A percentile compares a stretch with the other conserved stretches of the same genome.
These are phyloP conservation scores for Penicillium sp. DNA, from an alignment of 2,329 filamentous ascomycete genomes.

Conservation along the genomic window DNA sequence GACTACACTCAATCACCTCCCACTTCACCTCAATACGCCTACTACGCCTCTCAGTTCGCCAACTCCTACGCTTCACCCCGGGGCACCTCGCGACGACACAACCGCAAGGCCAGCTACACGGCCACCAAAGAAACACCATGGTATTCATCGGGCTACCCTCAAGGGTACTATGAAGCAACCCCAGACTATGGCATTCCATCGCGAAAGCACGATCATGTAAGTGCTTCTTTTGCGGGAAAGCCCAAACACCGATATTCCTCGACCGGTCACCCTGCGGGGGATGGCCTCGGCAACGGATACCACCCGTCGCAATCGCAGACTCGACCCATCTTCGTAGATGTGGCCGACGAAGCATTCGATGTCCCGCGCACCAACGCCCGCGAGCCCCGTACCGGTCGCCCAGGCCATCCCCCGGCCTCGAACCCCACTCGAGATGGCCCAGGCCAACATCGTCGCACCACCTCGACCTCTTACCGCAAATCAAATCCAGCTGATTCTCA, in stretches of 20 bases:
- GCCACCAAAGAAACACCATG: constrained; percentile 45
- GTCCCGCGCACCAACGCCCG: constrained; percentile 47
- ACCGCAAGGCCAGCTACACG: constrained; percentile 58
- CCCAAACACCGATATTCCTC: constrained; percentile 48
- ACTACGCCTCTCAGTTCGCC: constrained; percentile 58
- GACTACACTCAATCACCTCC: constrained; percentile 51
- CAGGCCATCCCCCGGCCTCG: constrained; percentile 23
- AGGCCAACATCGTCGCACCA: constrained; percentile 22
- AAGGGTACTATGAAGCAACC: constrained; percentile 48
- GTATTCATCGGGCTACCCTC: constrained; percentile 49
- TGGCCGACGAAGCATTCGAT: constrained; percentile 57
- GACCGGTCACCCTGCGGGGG: constrained; percentile 38
- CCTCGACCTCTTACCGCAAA: constrained; percentile 42
- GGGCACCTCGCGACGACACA: constrained; percentile 50
- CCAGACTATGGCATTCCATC: constrained; percentile 54
- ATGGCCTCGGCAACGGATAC: constrained; percentile 30
- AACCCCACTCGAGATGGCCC: constrained; percentile 26
- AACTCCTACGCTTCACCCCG: constrained; percentile 49
- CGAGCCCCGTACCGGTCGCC: constrained; percentile 41
- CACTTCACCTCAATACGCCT: constrained; percentile 52
- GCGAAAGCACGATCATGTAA: constrained; percentile 64
- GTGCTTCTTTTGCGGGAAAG: constrained; percentile 54
- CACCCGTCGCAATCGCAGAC: constrained; percentile 42
- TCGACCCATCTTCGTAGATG: constrained; percentile 58
- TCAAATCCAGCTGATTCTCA: constrained; percentile 50